phyloP scores from a whole-genome alignment of 2,329 filamentous ascomycete species.

The Fusarium protoensiforme region DNA sequence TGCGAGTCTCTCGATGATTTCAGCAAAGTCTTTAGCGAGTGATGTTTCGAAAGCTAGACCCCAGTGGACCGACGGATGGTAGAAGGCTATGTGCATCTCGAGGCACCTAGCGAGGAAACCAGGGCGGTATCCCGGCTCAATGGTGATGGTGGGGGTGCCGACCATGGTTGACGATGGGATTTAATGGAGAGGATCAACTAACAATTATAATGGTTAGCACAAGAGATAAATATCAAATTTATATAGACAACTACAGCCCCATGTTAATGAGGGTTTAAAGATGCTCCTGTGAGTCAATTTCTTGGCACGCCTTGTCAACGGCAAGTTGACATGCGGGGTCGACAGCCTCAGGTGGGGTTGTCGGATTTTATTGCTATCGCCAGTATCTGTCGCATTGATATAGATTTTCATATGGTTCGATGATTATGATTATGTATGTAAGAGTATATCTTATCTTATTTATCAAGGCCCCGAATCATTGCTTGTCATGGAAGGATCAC shows the following conservation, averaged over 20 bases:
- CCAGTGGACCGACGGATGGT: slow-evolving; percentile 24
- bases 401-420: background rate
- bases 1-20: slow-evolving; percentile 22
- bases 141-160: background rate
- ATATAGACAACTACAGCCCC: background rate
- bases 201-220: accelerated
- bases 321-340: background rate
- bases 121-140: slow-evolving; percentile 25
- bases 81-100: slow-evolving; percentile 30
- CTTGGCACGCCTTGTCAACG: background rate
- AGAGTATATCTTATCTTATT: background rate
- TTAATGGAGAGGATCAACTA: background rate
- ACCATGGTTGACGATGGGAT: background rate
- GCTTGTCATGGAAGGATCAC: slow-evolving; percentile 16
- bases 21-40: slow-evolving; percentile 23
- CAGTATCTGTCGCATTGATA: background rate
- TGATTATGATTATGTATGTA: background rate
- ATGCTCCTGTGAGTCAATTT: background rate
- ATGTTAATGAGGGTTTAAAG: background rate
- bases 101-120: slow-evolving; percentile 25
- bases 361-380: background rate
- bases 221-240: background rate
- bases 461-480: background rate
- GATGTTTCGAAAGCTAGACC: slow-evolving; percentile 20
- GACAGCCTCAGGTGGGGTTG: background rate